Evolutionary conservation across 129 eudicot genomes (phyloP).

Genomic region (Calendula officinalis): DNA sequence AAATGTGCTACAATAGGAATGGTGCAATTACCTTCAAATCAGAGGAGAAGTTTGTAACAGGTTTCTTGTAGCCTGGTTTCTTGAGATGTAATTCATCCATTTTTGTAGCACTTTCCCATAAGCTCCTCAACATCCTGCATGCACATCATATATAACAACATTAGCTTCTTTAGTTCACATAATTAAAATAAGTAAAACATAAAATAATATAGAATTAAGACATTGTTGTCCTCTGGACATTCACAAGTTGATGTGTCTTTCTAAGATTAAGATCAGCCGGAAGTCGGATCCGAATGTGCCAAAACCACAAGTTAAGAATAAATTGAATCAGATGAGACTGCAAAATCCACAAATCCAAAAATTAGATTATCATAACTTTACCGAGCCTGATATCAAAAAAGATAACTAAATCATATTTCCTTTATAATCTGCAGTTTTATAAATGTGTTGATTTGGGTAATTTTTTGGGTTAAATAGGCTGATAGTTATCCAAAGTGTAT

Average conservation of each 20-base stretch:
- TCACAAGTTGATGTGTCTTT: too few relatives aligned
- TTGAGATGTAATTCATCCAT: constrained; percentile 96
- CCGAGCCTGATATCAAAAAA: too few relatives aligned
- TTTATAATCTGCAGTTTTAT: too few relatives aligned
- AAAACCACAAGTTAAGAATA: constrained; percentile 12
- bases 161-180: neutral
- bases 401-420: too few relatives aligned
- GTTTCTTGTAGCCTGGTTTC: too few relatives aligned
- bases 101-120: constrained; percentile 70
- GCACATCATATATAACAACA: constrained; percentile 2
- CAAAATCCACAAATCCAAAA: constrained; percentile 23
- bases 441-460: too few relatives aligned
- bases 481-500: too few relatives aligned
- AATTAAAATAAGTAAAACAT: neutral
- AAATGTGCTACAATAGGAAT: neutral
- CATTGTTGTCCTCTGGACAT: constrained; percentile 79
- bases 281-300: constrained; percentile 62
- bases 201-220: constrained; percentile 14
- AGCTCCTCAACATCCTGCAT: constrained; percentile 93
- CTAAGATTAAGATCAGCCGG: too few relatives aligned
- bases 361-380: constrained; percentile 7
- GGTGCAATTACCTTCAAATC: constrained; percentile 57
- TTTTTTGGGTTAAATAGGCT: too few relatives aligned
- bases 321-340: constrained; percentile 74
- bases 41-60: constrained; percentile 74